Percentiles rank a stretch among this genome's conserved stretches.
phyloP scores from a whole-genome alignment of 2,329 filamentous ascomycete species.

The Fusarium nelsonii region DNA sequence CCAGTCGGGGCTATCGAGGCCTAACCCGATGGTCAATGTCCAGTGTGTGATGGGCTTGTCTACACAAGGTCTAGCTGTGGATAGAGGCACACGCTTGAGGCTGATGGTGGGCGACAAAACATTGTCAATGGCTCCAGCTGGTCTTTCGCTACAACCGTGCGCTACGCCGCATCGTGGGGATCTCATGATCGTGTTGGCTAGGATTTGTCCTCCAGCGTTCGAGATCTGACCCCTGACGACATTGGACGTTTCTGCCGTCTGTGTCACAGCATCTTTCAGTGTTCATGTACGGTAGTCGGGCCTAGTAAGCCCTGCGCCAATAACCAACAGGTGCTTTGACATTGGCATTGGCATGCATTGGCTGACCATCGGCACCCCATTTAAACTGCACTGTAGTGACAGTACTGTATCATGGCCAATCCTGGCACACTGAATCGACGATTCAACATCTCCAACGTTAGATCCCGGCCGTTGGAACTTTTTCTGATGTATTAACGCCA shows the following conservation, averaged over 20 bases:
- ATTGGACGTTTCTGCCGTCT: conserved; percentile 30
- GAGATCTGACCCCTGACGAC: conserved; percentile 44
- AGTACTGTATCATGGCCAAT: conserved; percentile 11
- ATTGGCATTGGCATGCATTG: conserved; percentile 13
- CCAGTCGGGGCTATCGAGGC: conserved; percentile 15
- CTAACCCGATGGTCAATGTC: conserved; percentile 18
- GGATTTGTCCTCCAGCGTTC: conserved; percentile 35
- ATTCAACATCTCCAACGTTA: conserved; percentile 34
- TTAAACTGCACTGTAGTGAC: too few species aligned
- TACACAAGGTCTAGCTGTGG: conserved; percentile 15
- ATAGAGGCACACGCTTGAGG: conserved; percentile 9
- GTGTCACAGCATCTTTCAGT: conserved; percentile 26
- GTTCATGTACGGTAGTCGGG: conserved; percentile 1
- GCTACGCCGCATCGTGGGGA: conserved; percentile 47
- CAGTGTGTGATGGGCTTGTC: conserved; percentile 26
- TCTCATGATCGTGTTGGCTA: conserved; percentile 44
- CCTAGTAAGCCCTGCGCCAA: conserved; percentile 18
- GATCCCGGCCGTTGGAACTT: conserved; percentile 38
- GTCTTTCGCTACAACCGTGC: conserved; percentile 41
- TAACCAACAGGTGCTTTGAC: conserved; percentile 16
- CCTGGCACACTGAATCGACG: conserved; percentile 24
- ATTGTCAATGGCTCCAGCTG: conserved; percentile 22
- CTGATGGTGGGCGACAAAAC: conserved; percentile 26
- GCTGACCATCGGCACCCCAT: neutral
- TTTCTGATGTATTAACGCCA: conserved; percentile 23